A percentile compares a stretch with the other conserved stretches of the same genome.
Conservation (phyloP, 192 early-diverging fungal genomes). For the Jimgerdemannia flammicorona region DNA sequence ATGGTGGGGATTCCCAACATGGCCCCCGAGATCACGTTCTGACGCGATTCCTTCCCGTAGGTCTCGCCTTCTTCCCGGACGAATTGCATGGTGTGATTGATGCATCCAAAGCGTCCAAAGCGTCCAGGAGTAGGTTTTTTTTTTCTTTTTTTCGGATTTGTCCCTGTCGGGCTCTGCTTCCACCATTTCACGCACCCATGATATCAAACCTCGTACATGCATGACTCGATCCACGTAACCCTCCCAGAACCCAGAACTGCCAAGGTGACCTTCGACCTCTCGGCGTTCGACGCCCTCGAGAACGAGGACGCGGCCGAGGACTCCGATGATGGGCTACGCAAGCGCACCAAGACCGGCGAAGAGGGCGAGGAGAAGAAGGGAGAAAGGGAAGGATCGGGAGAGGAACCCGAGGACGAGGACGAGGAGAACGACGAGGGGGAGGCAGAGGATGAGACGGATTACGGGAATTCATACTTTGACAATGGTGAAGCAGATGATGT, state of each 20-base stretch:
- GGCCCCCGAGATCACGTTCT: neutral
- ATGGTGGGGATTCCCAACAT: neutral
- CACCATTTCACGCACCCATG: no score
- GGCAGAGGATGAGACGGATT: neutral
- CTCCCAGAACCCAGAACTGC: neutral
- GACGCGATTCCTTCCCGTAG: neutral
- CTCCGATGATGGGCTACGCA: no score
- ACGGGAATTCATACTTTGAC: slow-evolving; percentile 1
- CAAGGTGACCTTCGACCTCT: slow-evolving; percentile 1
- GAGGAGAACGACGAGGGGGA: neutral
- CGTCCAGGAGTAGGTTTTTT: neutral
- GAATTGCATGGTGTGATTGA: slow-evolving; percentile 2
- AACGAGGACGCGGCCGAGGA: no score
- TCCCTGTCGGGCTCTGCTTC: no score
- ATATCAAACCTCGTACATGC: no score
- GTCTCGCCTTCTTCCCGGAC: slow-evolving; percentile 3
- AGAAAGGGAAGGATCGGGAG: slow-evolving; percentile 45
- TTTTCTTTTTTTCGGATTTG: no score
- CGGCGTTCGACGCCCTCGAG: neutral
- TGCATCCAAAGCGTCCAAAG: neutral
- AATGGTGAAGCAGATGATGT: slow-evolving; percentile 2
- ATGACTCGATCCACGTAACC: no score
- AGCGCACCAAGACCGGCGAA: no score
- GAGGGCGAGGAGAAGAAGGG: neutral
- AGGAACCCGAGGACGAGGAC: slow-evolving; percentile 79